A percentile compares a stretch with the other conserved stretches of the same genome.
Conservation (phyloP, 306 rosid genomes). For the Comarum palustre region DNA sequence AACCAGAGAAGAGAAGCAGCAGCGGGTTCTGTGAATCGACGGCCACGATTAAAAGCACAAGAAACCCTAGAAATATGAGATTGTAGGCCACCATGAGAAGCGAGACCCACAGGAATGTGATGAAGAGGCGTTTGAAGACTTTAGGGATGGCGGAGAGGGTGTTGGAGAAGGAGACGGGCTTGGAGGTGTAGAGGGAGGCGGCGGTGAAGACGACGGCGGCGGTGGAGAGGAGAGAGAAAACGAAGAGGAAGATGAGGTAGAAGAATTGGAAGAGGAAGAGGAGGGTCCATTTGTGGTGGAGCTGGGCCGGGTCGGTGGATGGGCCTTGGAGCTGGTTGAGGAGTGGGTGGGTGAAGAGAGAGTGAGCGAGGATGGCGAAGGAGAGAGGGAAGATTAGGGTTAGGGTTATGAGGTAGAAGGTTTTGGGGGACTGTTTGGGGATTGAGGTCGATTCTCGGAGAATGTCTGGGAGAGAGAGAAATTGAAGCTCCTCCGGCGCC, state of each 20-base stretch:
- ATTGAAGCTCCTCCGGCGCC: conserved; percentile 80
- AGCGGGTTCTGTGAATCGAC: conserved; percentile 41
- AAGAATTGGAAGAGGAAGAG: conserved; percentile 70
- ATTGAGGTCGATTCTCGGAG: conserved; percentile 69
- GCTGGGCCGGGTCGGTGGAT: conserved; percentile 47
- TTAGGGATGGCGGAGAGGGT: conserved; percentile 82
- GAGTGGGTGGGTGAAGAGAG: conserved; percentile 86
- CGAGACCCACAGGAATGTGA: conserved; percentile 78
- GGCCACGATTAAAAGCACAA: conserved; percentile 50
- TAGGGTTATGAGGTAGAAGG: conserved; percentile 78
- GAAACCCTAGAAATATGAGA: conserved; percentile 40
- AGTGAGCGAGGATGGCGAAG: conserved; percentile 83
- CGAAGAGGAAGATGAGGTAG: conserved; percentile 85
- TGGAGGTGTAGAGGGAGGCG: conserved; percentile 84
- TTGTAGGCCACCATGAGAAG: conserved; percentile 70
- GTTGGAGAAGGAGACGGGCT: conserved; percentile 67
- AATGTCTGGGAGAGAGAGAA: conserved; percentile 48
- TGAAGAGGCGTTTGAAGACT: conserved; percentile 74
- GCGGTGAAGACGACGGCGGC: conserved; percentile 95
- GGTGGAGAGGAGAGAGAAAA: conserved; percentile 90
- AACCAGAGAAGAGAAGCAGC: conserved; percentile 33
- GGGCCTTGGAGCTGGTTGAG: conserved; percentile 61
- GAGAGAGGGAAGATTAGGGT: conserved; percentile 84
- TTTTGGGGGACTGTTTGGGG: conserved; percentile 72
- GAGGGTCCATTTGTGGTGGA: conserved; percentile 67